Evolutionary conservation across 2,329 filamentous ascomycete species (phyloP).

Genomic region (Ophiostoma ips): DNA sequence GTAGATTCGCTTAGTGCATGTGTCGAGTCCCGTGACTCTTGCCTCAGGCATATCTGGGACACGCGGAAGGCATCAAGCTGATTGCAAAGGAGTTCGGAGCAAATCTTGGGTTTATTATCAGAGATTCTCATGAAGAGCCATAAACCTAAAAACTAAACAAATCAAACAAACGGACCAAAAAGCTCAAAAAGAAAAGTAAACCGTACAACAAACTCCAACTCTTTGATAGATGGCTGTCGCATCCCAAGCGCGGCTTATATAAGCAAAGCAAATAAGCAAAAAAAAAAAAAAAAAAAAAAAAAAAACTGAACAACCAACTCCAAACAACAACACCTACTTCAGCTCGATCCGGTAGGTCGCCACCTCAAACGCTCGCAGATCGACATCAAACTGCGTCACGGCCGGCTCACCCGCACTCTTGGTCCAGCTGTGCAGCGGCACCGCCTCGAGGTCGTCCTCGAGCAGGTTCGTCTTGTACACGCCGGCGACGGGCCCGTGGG

Average conservation of each 20-base stretch:
- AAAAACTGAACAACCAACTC: neutral
- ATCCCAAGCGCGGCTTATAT: too few relatives aligned
- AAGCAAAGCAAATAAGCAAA: neutral
- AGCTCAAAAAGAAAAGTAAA: too few relatives aligned
- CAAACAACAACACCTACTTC: neutral
- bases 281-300: neutral
- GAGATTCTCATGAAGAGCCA: too few relatives aligned
- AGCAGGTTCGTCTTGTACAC: slow-evolving; percentile 76
- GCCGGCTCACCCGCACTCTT: slow-evolving; percentile 17
- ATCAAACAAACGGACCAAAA: too few relatives aligned
- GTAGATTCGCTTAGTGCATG: too few relatives aligned
- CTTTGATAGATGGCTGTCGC: too few relatives aligned
- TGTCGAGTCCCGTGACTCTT: neutral
- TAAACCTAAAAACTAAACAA: too few relatives aligned
- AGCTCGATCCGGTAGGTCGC: slow-evolving; percentile 44
- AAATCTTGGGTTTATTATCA: too few relatives aligned
- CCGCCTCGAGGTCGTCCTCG: slow-evolving; percentile 68
- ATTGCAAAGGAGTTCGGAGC: too few relatives aligned
- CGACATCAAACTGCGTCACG: slow-evolving; percentile 36
- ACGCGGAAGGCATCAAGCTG: too few relatives aligned
- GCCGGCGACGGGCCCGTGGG: slow-evolving; percentile 55
- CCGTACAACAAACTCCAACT: too few relatives aligned
- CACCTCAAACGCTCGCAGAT: slow-evolving; percentile 70
- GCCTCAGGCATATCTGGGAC: neutral
- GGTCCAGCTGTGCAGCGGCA: slow-evolving; percentile 33